A percentile compares a stretch with the other conserved stretches of the same genome.
Conservation (phyloP, 2,329 filamentous ascomycete species). For the Aureobasidium pullulans region DNA sequence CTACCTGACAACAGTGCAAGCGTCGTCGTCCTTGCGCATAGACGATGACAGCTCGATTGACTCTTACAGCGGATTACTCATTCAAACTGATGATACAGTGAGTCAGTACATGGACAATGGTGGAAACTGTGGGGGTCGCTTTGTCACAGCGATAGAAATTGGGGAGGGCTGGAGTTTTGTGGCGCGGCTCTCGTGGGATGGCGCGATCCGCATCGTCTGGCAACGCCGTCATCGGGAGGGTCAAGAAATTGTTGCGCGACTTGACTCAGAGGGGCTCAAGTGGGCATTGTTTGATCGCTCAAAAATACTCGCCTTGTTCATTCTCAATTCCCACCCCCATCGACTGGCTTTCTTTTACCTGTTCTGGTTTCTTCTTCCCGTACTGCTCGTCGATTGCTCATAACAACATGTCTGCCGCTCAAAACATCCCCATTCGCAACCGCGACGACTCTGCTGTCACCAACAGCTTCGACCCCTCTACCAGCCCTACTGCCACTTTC, state of each 20-base stretch:
- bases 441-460: constrained; percentile 26
- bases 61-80: not conserved
- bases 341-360: not conserved
- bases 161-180: not conserved
- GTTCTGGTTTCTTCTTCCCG: not conserved
- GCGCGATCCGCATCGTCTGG: not conserved
- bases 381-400: not conserved
- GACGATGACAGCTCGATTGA: too few species aligned
- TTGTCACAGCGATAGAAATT: not conserved
- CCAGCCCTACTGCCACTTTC: constrained; percentile 59
- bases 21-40: too few species aligned
- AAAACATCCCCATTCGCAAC: constrained; percentile 28
- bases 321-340: not conserved
- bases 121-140: not conserved
- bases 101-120: not conserved
- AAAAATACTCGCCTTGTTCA: not conserved
- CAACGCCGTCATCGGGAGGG: constrained; percentile 5
- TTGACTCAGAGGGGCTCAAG: not conserved
- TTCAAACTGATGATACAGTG: not conserved
- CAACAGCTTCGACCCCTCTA: constrained; percentile 29
- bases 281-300: not conserved
- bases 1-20: too few species aligned
- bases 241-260: constrained; percentile 1
- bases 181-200: not conserved
- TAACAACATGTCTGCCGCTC: constrained; percentile 26